Evolutionary conservation across 2,329 filamentous ascomycete species (phyloP).

Genomic region (Coniochaeta sp.): DNA sequence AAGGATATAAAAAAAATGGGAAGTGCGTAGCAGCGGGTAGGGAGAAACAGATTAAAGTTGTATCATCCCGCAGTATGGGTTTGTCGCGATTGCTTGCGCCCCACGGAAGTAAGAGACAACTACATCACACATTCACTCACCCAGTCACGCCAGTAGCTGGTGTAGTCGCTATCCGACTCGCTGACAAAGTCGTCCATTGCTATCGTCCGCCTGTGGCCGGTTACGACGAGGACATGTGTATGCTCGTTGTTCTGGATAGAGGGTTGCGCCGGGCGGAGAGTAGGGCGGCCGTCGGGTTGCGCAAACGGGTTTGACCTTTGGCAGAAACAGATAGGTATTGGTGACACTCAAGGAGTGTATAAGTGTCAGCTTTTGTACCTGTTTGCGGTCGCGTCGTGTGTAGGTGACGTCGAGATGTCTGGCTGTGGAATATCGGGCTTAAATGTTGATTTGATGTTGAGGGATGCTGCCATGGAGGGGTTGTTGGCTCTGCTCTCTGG

Average conservation of each 20-base stretch:
- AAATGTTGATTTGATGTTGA: neutral
- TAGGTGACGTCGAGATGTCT: neutral
- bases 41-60: neutral
- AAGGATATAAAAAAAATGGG: neutral
- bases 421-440: neutral
- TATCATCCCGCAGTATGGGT: neutral
- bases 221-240: neutral
- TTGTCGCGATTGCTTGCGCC: neutral
- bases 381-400: neutral
- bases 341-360: neutral
- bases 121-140: constrained; percentile 48
- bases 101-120: neutral
- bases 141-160: constrained; percentile 99
- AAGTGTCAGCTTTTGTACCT: neutral
- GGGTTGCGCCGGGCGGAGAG: neutral
- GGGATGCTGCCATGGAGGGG: neutral
- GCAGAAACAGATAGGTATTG: neutral
- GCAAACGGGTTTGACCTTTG: neutral
- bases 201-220: neutral
- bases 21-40: neutral
- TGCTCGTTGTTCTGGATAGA: neutral
- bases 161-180: constrained; percentile 98
- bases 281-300: neutral
- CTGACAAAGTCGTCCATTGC: constrained; percentile 79
- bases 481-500: neutral